Percentiles rank a stretch among this genome's conserved stretches.
These are phyloP conservation scores for Blyttiomyces sp. DNA, from an alignment of 371 early-diverging fungal genomes.

Conservation along the genomic window DNA sequence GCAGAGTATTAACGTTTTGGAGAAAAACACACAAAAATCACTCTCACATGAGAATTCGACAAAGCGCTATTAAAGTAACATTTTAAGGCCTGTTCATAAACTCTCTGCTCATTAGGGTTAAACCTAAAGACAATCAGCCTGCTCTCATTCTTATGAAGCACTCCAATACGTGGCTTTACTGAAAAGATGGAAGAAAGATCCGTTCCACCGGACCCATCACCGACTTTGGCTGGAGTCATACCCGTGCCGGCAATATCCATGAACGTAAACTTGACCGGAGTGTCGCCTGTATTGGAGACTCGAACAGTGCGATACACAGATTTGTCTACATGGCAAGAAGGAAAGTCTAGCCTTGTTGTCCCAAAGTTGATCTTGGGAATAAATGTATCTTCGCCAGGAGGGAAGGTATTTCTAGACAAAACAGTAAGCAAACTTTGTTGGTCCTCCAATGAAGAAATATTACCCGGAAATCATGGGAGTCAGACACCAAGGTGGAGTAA, in stretches of 20 bases:
- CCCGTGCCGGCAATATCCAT: slow-evolving; percentile 19
- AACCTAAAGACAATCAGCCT: slow-evolving; percentile 44
- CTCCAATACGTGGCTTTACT: slow-evolving; percentile 41
- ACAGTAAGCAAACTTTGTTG: not conserved
- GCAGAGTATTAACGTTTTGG: no score
- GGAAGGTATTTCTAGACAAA: slow-evolving; percentile 42
- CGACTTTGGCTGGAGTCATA: not conserved
- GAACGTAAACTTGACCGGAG: slow-evolving; percentile 43
- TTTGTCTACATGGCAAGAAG: slow-evolving; percentile 42
- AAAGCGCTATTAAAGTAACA: slow-evolving; percentile 41
- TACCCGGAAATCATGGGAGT: slow-evolving; percentile 46
- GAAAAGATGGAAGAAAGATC: slow-evolving; percentile 30
- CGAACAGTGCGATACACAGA: slow-evolving; percentile 43
- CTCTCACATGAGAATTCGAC: slow-evolving; percentile 30
- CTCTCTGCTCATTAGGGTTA: slow-evolving; percentile 36
- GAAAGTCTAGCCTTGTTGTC: slow-evolving; percentile 37
- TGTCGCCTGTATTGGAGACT: slow-evolving; percentile 43
- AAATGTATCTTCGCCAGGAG: slow-evolving; percentile 41
- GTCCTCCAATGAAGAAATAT: not conserved
- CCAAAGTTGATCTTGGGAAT: slow-evolving; percentile 44
- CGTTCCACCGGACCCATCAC: slow-evolving; percentile 21
- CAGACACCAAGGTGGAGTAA: slow-evolving; percentile 51
- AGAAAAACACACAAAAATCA: not conserved
- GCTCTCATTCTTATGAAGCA: slow-evolving; percentile 40
- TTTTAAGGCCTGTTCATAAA: slow-evolving; percentile 37